Evolutionary conservation across 2,329 filamentous ascomycete genomes (phyloP).

Genomic region (Dothidotthia symphoricarpi): DNA sequence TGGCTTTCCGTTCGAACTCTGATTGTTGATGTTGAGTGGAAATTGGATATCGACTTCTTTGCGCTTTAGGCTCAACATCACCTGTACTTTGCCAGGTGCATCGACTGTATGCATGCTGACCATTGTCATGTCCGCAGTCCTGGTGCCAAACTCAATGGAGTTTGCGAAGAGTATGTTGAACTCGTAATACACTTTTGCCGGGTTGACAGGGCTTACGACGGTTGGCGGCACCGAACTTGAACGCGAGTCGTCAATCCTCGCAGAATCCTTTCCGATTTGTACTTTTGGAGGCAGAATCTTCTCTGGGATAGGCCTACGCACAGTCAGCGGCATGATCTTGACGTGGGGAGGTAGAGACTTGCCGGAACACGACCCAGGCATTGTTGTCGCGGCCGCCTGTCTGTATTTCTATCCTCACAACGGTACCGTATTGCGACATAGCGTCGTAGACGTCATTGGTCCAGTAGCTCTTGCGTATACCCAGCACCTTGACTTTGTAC

Average conservation of each 20-base stretch:
- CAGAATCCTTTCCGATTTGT: slow-evolving; percentile 2
- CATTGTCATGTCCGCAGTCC: slow-evolving; percentile 56
- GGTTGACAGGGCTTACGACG: slow-evolving; percentile 24
- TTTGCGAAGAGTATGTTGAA: slow-evolving; percentile 34
- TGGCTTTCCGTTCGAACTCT: neutral
- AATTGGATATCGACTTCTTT: slow-evolving; percentile 51
- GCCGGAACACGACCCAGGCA: slow-evolving; percentile 29
- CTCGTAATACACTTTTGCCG: slow-evolving; percentile 24
- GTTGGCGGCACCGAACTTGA: slow-evolving; percentile 1
- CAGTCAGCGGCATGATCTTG: neutral
- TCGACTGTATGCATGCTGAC: slow-evolving; percentile 56
- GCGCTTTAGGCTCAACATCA: slow-evolving; percentile 46
- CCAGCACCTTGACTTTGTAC: slow-evolving; percentile 18
- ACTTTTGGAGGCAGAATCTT: slow-evolving; percentile 9
- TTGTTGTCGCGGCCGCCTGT: slow-evolving; percentile 3
- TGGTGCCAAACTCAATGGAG: slow-evolving; percentile 62
- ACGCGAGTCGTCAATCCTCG: slow-evolving; percentile 4
- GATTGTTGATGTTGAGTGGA: slow-evolving; percentile 25
- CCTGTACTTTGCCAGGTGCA: slow-evolving; percentile 23
- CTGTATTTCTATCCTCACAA: slow-evolving; percentile 33
- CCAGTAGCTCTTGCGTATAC: slow-evolving; percentile 18
- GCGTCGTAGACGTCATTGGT: slow-evolving; percentile 22
- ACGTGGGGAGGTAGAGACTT: slow-evolving; percentile 1
- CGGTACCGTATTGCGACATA: slow-evolving; percentile 25
- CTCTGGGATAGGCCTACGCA: slow-evolving; percentile 15